A percentile compares a stretch with the other conserved stretches of the same genome.
phyloP scores from a whole-genome alignment of 257 asterid genomes.

The Gentiana dahurica region DNA sequence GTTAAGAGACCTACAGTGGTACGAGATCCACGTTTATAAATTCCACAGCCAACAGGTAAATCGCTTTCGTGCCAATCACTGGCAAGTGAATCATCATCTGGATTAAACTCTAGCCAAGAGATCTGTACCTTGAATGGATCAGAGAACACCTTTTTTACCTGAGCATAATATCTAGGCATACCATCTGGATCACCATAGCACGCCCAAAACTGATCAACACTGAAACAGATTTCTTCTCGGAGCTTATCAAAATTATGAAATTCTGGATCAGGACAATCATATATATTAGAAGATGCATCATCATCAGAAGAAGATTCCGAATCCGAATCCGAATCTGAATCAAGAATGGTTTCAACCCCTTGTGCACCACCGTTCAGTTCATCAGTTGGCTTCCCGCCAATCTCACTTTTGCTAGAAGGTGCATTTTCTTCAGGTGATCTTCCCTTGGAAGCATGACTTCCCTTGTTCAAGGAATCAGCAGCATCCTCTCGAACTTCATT shows the following conservation, averaged over 20 bases:
- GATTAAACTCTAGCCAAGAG: conserved; percentile 46
- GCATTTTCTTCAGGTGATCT: conserved; percentile 14
- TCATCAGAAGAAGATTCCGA: conserved; percentile 15
- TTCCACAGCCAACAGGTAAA: conserved; percentile 52
- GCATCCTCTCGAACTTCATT: conserved; percentile 15
- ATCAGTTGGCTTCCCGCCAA: conserved; percentile 7
- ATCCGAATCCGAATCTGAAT: conserved; percentile 16
- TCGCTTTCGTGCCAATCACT: conserved; percentile 27
- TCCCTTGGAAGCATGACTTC: conserved; percentile 16
- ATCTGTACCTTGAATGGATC: conserved; percentile 38
- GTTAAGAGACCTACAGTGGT: conserved; percentile 9
- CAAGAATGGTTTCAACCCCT: conserved; percentile 25
- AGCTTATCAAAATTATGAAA: conserved; percentile 38
- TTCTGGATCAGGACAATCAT: conserved; percentile 41
- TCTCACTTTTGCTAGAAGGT: conserved; percentile 10
- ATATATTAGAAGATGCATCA: conserved; percentile 1
- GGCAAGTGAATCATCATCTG: conserved; percentile 16
- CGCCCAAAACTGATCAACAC: conserved; percentile 50
- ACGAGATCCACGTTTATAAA: conserved; percentile 27
- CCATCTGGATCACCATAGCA: conserved; percentile 39
- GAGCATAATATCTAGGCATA: conserved; percentile 63
- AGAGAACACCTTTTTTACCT: conserved; percentile 24
- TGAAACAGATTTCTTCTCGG: conserved; percentile 26
- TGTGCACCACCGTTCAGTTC: conserved; percentile 15
- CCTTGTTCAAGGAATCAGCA: conserved; percentile 11